phyloP scores from a whole-genome alignment of 2,329 filamentous ascomycete species.

The Tolypocladium inflatum region DNA sequence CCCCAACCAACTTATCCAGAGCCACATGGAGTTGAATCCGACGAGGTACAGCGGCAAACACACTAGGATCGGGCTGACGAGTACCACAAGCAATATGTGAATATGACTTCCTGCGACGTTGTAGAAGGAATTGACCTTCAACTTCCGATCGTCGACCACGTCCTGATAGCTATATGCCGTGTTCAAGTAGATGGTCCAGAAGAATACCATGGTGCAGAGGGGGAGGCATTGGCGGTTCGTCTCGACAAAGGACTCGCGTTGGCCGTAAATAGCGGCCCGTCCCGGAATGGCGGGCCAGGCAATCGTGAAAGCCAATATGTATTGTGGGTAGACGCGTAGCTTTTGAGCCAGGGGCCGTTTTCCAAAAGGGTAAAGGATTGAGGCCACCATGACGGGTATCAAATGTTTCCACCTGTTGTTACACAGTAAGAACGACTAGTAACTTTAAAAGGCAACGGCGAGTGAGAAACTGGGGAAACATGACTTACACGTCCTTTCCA shows the following conservation, averaged over 20 bases:
- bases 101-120: background rate
- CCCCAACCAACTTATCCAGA: constrained; percentile 1
- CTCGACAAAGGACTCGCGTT: constrained; percentile 8
- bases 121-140: constrained; percentile 12
- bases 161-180: constrained; percentile 16
- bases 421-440: background rate
- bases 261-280: constrained; percentile 10
- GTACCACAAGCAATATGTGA: background rate
- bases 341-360: constrained; percentile 10
- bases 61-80: background rate
- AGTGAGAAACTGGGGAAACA: background rate
- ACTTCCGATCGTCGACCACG: constrained; percentile 12
- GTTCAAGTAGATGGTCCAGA: constrained; percentile 16
- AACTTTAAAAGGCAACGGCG: background rate
- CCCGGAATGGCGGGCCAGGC: constrained; percentile 13
- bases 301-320: constrained; percentile 13
- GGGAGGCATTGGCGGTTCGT: constrained; percentile 9
- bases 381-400: constrained; percentile 8
- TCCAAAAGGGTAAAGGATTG: constrained; percentile 12
- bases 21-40: background rate
- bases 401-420: constrained; percentile 10
- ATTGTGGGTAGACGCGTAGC: constrained; percentile 12
- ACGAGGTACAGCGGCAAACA: background rate
- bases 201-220: constrained; percentile 13
- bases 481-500: constrained; percentile 1